Conservation (phyloP, 2,329 filamentous ascomycete genomes). For the Cytospora piceae region DNA sequence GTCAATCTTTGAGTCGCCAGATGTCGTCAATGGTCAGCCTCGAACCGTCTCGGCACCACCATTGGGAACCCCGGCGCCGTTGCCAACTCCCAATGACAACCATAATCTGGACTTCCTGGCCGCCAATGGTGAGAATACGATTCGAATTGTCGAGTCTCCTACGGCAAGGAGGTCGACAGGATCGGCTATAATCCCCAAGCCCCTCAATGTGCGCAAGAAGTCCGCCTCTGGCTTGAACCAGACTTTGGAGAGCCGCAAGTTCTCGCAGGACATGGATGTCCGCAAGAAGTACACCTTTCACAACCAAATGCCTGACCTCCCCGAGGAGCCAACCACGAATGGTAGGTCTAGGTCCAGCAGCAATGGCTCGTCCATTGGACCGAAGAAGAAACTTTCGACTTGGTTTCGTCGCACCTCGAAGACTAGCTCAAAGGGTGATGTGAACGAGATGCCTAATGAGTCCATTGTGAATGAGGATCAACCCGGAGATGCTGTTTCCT, state of each 20-base stretch:
- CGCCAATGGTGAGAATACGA: constrained; percentile 52
- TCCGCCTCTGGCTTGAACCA: not conserved
- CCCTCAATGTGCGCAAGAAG: constrained; percentile 50
- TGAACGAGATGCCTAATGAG: constrained; percentile 29
- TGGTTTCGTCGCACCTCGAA: constrained; percentile 54
- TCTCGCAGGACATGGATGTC: constrained; percentile 29
- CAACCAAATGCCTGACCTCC: constrained; percentile 23
- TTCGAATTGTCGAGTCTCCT: constrained; percentile 59
- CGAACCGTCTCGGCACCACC: constrained; percentile 54
- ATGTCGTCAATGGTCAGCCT: constrained; percentile 39
- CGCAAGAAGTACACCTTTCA: constrained; percentile 36
- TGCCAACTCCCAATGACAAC: constrained; percentile 38
- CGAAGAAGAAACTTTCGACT: constrained; percentile 49
- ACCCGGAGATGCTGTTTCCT: not conserved
- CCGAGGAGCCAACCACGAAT: constrained; percentile 32
- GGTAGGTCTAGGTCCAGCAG: constrained; percentile 28
- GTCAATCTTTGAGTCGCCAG: constrained; percentile 50
- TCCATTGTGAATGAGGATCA: constrained; percentile 7
- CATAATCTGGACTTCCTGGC: constrained; percentile 50
- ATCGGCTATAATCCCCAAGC: constrained; percentile 42
- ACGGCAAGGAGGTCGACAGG: constrained; percentile 40
- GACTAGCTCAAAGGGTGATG: constrained; percentile 43
- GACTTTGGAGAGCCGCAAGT: not conserved
- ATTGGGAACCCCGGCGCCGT: constrained; percentile 25
- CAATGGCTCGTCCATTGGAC: constrained; percentile 31